Conservation (phyloP, 1,284 basidiomycete species). For the Anthracocystis setariae region DNA sequence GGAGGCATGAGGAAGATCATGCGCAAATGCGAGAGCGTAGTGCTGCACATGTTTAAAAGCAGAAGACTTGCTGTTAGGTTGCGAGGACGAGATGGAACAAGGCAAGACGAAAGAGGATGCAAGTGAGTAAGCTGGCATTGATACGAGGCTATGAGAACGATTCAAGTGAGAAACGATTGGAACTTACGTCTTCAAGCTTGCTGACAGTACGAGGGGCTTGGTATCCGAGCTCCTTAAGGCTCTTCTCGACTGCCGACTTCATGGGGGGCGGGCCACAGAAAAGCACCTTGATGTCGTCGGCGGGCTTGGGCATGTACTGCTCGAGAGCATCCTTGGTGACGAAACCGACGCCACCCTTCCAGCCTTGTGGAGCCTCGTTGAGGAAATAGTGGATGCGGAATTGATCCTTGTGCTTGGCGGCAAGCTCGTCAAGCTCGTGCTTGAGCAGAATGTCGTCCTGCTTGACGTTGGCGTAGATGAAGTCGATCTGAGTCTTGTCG, state of each 20-base stretch:
- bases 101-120: background rate
- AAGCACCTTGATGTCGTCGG: constrained; percentile 67
- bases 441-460: constrained; percentile 75
- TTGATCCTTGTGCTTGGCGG: constrained; percentile 72
- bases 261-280: constrained; percentile 86
- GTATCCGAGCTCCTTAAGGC: constrained; percentile 86
- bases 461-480: constrained; percentile 94
- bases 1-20: background rate
- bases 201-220: constrained; percentile 82
- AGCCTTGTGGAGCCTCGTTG: constrained; percentile 86
- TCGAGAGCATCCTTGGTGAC: constrained; percentile 93
- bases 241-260: constrained; percentile 96
- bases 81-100: background rate
- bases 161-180: too few relatives aligned
- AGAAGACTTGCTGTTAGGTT: constrained; percentile 1
- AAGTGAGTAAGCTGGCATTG: background rate
- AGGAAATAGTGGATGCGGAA: constrained; percentile 89
- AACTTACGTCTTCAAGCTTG: constrained; percentile 51
- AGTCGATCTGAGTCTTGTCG: constrained; percentile 86
- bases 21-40: background rate
- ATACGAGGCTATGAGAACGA: background rate
- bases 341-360: constrained; percentile 90
- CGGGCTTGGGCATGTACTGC: constrained; percentile 68
- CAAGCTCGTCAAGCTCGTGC: constrained; percentile 84
- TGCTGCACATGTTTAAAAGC: background rate